phyloP scores from a whole-genome alignment of 345 rosid species.

The Corchorus capsularis region DNA sequence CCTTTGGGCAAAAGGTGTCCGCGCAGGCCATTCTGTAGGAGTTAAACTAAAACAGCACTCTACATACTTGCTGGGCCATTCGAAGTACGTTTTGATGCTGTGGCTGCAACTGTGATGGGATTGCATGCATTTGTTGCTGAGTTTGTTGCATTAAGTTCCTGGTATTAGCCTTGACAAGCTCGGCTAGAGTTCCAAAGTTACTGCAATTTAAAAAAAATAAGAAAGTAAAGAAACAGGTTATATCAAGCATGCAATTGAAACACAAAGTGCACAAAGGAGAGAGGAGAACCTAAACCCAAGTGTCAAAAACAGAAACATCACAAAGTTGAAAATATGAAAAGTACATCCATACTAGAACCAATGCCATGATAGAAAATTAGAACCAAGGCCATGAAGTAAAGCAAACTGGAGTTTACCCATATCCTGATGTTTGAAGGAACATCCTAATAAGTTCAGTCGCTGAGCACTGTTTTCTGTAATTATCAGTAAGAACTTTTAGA shows the following conservation, averaged over 20 bases:
- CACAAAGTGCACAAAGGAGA: background rate
- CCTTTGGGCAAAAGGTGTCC: background rate
- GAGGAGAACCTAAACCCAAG: background rate
- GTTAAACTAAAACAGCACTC: background rate
- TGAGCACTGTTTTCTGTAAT: constrained; percentile 83
- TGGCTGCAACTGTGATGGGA: constrained; percentile 60
- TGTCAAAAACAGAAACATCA: background rate
- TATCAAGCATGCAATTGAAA: constrained; percentile 11
- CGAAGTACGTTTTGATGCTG: constrained; percentile 69
- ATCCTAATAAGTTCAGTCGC: constrained; percentile 79
- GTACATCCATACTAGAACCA: background rate
- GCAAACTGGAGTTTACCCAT: constrained; percentile 45
- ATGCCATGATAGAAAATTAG: background rate
- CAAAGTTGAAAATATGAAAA: background rate
- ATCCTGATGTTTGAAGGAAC: constrained; percentile 76
- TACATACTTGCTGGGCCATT: constrained; percentile 72
- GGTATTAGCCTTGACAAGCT: constrained; percentile 75
- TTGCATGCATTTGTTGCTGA: constrained; percentile 64
- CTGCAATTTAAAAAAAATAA: constrained; percentile 31
- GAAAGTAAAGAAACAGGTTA: constrained; percentile 14
- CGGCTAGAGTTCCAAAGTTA: constrained; percentile 64
- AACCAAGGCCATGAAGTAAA: background rate
- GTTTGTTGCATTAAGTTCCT: constrained; percentile 51
- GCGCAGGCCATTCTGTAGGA: background rate
- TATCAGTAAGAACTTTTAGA: constrained; percentile 76